Percentiles rank a stretch among this genome's conserved stretches.
Conservation (phyloP, 2,329 filamentous ascomycete species). For the Trichoderma sp. region DNA sequence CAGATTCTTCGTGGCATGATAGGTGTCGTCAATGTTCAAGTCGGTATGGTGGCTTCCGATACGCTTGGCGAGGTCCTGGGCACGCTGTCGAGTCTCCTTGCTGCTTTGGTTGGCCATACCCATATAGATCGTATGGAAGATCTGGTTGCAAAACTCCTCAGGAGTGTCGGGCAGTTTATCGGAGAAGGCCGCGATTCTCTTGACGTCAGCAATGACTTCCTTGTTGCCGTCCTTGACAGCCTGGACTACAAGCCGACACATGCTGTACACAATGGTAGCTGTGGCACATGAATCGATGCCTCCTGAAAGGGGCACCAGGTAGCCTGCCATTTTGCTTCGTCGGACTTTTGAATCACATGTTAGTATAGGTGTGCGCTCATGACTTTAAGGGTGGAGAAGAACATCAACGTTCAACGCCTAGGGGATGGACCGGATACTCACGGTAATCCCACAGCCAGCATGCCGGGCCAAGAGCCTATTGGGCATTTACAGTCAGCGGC, state of each 20-base stretch:
- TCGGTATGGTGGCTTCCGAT: conserved; percentile 75
- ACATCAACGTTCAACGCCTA: background rate
- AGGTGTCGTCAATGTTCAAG: conserved; percentile 65
- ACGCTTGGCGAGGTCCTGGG: conserved; percentile 59
- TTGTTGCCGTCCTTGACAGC: conserved; percentile 47
- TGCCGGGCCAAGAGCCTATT: conserved; percentile 57
- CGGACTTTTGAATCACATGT: conserved; percentile 31
- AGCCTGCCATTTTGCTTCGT: conserved; percentile 54
- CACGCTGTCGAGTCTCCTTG: conserved; percentile 62
- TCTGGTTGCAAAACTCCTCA: conserved; percentile 47
- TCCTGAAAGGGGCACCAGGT: conserved; percentile 55
- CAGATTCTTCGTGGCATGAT: conserved; percentile 1
- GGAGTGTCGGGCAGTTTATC: conserved; percentile 26
- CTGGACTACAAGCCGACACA: conserved; percentile 59
- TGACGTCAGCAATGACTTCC: conserved; percentile 35
- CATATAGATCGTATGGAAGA: conserved; percentile 15
- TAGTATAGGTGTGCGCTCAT: background rate
- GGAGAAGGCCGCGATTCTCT: conserved; percentile 32
- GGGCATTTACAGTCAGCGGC: background rate
- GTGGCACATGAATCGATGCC: conserved; percentile 61
- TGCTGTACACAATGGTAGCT: conserved; percentile 46
- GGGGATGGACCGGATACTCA: conserved; percentile 14
- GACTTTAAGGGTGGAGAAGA: background rate
- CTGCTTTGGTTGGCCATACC: conserved; percentile 69
- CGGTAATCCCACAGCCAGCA: conserved; percentile 70